Conservation (phyloP, 495 filamentous ascomycete genomes). For the Penicillium malachiteum region DNA sequence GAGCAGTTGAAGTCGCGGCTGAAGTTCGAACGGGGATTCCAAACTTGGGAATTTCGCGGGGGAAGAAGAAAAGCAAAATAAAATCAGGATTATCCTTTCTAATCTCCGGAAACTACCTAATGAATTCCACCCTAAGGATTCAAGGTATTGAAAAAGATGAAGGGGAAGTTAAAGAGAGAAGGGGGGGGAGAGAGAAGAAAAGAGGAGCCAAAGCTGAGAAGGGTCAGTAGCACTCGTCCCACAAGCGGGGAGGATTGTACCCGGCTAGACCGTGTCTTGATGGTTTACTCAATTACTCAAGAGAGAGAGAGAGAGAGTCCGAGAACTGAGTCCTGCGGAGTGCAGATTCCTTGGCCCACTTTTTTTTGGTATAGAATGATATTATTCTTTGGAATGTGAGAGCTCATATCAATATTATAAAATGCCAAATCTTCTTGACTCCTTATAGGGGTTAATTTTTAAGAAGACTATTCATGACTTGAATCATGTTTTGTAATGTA, state of each 20-base stretch:
- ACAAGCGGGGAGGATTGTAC: slow-evolving; percentile 19
- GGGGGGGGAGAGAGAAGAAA: slow-evolving; percentile 1
- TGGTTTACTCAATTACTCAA: neutral
- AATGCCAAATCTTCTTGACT: too few species aligned
- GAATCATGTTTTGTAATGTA: too few species aligned
- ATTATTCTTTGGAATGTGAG: neutral
- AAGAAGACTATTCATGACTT: too few species aligned
- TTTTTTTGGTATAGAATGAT: neutral
- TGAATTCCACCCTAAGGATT: too few species aligned
- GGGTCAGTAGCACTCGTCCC: slow-evolving; percentile 14
- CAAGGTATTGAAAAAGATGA: neutral
- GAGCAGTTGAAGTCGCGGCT: neutral
- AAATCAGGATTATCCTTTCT: too few species aligned
- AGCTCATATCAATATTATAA: too few species aligned
- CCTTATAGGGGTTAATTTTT: too few species aligned
- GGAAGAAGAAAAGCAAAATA: too few species aligned
- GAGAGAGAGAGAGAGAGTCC: neutral
- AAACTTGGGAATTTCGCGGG: too few species aligned
- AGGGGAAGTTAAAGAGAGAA: slow-evolving; percentile 2
- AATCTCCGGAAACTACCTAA: too few species aligned
- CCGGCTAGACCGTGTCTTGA: slow-evolving; percentile 9
- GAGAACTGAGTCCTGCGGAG: slow-evolving; percentile 3
- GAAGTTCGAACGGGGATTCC: neutral
- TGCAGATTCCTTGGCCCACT: neutral
- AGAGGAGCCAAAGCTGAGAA: neutral